A percentile compares a stretch with the other conserved stretches of the same genome.
Evolutionary conservation across 345 rosid genomes (phyloP).

Genomic region (Gossypium arboreum): DNA sequence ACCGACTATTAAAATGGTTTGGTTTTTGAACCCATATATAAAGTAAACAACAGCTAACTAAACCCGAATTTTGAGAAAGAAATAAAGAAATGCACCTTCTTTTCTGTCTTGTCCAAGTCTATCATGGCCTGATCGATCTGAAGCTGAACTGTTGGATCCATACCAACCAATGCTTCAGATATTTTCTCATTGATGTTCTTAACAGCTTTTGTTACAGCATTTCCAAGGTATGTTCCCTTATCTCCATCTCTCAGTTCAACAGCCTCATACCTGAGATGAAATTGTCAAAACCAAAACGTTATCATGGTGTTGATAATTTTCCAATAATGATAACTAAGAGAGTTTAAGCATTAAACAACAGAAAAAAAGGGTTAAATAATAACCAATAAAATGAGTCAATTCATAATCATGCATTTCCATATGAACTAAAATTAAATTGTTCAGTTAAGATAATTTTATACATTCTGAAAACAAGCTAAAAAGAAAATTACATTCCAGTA

Average conservation of each 20-base stretch:
- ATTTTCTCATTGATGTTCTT: conserved; percentile 84
- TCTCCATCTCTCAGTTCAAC: conserved; percentile 91
- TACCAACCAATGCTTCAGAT: conserved; percentile 81
- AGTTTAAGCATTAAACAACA: neutral
- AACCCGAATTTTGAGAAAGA: neutral
- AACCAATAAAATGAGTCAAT: neutral
- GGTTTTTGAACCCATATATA: neutral
- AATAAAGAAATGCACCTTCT: conserved; percentile 50
- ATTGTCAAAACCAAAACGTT: neutral
- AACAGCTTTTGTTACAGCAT: conserved; percentile 86
- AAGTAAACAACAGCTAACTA: neutral
- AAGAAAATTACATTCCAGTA: neutral
- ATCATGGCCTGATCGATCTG: conserved; percentile 98
- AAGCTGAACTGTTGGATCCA: conserved; percentile 89
- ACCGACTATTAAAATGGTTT: neutral
- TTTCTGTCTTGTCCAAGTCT: conserved; percentile 93
- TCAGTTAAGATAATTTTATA: neutral
- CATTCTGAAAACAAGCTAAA: neutral
- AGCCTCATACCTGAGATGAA: conserved; percentile 76
- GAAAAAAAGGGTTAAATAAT: neutral
- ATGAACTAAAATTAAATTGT: neutral
- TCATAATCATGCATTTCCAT: neutral
- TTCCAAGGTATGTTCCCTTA: conserved; percentile 85
- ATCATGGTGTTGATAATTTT: neutral
- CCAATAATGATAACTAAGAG: neutral